Conservation (phyloP, 345 rosid species). For the Heritiera littoralis region DNA sequence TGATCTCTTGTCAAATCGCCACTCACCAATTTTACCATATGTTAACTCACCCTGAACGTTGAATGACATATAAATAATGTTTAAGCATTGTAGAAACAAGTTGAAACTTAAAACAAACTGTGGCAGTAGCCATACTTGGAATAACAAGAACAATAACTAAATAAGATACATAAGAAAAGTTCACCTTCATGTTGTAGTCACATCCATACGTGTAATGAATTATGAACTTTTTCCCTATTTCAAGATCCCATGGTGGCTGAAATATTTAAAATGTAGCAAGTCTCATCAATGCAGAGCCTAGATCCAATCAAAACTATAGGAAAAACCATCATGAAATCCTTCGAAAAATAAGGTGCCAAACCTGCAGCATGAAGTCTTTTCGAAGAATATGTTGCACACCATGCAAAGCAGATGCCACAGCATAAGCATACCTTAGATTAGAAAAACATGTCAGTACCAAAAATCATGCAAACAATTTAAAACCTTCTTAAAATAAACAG, state of each 20-base stretch:
- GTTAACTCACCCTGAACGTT: slow-evolving; percentile 72
- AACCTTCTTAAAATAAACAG: slow-evolving; percentile 5
- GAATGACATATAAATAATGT: slow-evolving; percentile 6
- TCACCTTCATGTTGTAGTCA: slow-evolving; percentile 88
- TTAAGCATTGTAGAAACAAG: neutral
- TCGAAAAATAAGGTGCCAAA: slow-evolving; percentile 26
- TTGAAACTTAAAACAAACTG: neutral
- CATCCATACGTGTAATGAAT: slow-evolving; percentile 97
- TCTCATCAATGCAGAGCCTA: neutral
- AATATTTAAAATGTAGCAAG: slow-evolving; percentile 26
- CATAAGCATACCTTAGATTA: slow-evolving; percentile 86
- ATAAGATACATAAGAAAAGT: neutral
- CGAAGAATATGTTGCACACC: slow-evolving; percentile 82
- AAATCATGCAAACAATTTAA: slow-evolving; percentile 1
- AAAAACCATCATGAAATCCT: neutral
- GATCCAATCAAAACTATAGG: neutral
- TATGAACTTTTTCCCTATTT: slow-evolving; percentile 67
- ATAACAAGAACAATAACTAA: neutral
- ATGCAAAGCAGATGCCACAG: slow-evolving; percentile 95
- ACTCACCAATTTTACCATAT: slow-evolving; percentile 85
- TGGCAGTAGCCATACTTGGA: neutral
- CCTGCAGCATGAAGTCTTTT: slow-evolving; percentile 98
- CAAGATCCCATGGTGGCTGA: slow-evolving; percentile 99
- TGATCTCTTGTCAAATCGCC: slow-evolving; percentile 97
- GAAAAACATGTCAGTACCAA: slow-evolving; percentile 18